These are phyloP conservation scores for Ocimum tenuiflorum DNA, from an alignment of 257 asterid genomes.

Conservation along the genomic window DNA sequence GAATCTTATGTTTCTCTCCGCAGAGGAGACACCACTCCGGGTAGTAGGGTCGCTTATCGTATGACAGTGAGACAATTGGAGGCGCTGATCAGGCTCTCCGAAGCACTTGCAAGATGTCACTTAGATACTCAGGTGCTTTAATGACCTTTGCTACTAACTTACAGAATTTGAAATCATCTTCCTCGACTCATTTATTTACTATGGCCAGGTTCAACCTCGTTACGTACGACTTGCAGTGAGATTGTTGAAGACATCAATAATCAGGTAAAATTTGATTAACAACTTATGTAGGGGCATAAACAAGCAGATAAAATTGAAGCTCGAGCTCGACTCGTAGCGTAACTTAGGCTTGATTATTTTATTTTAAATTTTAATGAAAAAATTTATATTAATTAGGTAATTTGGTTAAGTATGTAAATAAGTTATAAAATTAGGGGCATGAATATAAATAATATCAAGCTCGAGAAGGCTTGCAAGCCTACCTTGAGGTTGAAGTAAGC, in stretches of 20 bases:
- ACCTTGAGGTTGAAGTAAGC: too few relatives aligned
- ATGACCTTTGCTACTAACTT: neutral
- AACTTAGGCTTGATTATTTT: too few relatives aligned
- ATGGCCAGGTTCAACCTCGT: conserved; percentile 60
- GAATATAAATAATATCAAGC: too few relatives aligned
- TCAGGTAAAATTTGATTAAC: conserved; percentile 48
- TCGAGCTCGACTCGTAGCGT: too few relatives aligned
- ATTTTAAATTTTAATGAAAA: too few relatives aligned
- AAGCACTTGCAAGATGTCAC: conserved; percentile 90
- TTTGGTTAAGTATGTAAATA: too few relatives aligned
- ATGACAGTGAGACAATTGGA: conserved; percentile 98
- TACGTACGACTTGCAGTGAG: conserved; percentile 69
- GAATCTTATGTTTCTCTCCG: conserved; percentile 89
- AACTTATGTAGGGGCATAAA: too few relatives aligned
- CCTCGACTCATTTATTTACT: conserved; percentile 16
- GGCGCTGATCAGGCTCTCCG: conserved; percentile 94
- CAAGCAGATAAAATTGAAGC: too few relatives aligned
- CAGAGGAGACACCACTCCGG: conserved; percentile 87
- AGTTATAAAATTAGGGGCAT: too few relatives aligned
- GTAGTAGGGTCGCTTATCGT: conserved; percentile 96
- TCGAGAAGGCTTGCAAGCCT: too few relatives aligned
- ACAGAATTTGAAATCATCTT: neutral
- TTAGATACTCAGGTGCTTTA: conserved; percentile 60
- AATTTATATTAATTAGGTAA: too few relatives aligned
- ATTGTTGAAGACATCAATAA: conserved; percentile 79